Conservation (phyloP, 345 rosid species). For the Brassica incana region DNA sequence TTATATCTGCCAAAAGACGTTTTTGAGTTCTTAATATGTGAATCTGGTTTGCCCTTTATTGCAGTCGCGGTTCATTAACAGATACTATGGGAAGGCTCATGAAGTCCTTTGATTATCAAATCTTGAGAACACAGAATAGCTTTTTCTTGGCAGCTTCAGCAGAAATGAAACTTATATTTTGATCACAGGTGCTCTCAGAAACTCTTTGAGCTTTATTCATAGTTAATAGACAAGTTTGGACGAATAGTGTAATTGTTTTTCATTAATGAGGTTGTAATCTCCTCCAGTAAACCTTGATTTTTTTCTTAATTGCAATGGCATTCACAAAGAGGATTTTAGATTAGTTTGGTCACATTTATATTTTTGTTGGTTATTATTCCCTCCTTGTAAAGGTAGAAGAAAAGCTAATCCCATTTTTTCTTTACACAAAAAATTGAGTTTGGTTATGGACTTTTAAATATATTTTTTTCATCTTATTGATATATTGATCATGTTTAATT, state of each 20-base stretch:
- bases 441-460: background rate
- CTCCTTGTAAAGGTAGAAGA: conserved; percentile 39
- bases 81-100: conserved; percentile 90
- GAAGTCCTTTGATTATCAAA: conserved; percentile 54
- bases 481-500: background rate
- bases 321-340: background rate
- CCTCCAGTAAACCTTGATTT: background rate
- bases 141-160: conserved; percentile 25
- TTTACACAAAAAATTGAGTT: conserved; percentile 20
- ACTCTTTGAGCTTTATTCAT: conserved; percentile 32
- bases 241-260: background rate
- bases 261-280: background rate
- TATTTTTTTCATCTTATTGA: background rate
- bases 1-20: background rate
- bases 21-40: background rate
- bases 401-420: conserved; percentile 35
- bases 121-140: conserved; percentile 10
- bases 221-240: background rate
- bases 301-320: background rate
- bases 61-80: conserved; percentile 83
- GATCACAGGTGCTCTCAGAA: conserved; percentile 34
- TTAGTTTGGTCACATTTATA: conserved; percentile 30
- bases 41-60: background rate
- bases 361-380: conserved; percentile 32
- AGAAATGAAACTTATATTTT: background rate